Evolutionary conservation across 2,329 filamentous ascomycete species (phyloP), one percentile per base, ranked within the genome.

Genomic region (Pestalotiopsis sp.): DNA sequence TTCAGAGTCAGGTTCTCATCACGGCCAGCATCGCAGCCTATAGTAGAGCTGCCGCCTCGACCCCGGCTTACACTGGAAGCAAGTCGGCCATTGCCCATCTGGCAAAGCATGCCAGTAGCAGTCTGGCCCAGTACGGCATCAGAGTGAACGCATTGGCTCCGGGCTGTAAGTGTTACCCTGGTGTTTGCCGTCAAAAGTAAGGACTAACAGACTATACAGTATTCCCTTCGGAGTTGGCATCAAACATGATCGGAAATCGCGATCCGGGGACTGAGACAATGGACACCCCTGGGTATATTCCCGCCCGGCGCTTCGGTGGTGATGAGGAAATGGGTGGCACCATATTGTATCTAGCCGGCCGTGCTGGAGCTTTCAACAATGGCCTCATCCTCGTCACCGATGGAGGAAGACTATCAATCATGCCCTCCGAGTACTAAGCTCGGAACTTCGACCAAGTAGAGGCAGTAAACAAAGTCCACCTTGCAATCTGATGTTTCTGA

Each of bases 1-100:
- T 78, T 52, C 75, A 77, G 70, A 78, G 76, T 69, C 76, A 78
- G 70, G 70, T 74, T 64, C 66, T 77, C 58, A 71, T 77, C 69
- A 77, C 72, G 3, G 73, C 70, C 63, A 76, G 74, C 56, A 74
- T 76, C 41, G 68, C 72, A 3, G 73, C 65, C 3, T 76, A 73
- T 39, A 75, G 73, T 25, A 72, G 76, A 25, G 20, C 57, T 0
- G 14, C 11, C 5, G 2, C 70, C 0, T 74, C 73, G 3, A n/a
- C 69, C 1, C 73, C 73, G 14, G 70, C 75, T 4, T 77, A 78
- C 59, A 31, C 70, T 3, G 71, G 66, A 3, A 75, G 73, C 70
- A 78, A 78, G 69, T 64, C 76, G 13, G 73, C 75, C 9, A 71
- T 77, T 13, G 64, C 71, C 14, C 76, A 78, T 20, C 69, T 77